Conservation (phyloP, 164 flowering plant genomes). For the Vitis rupestris region DNA sequence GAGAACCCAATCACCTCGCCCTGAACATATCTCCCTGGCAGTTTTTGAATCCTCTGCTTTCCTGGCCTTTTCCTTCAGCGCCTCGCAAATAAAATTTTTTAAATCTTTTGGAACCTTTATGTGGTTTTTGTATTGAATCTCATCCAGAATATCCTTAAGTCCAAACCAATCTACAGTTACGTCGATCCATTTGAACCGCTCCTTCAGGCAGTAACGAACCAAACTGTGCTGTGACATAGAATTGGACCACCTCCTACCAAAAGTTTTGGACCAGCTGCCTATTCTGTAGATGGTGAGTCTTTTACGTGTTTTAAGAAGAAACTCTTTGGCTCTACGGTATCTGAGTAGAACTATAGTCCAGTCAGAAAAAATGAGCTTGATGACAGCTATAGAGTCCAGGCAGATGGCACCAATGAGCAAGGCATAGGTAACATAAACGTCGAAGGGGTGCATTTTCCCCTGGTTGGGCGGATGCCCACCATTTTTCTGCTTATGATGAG, state of each 20-base stretch:
- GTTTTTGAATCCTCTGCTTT: conserved; percentile 19
- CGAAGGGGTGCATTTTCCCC: conserved; percentile 10
- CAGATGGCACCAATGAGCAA: conserved; percentile 41
- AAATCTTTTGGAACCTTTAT: conserved; percentile 8
- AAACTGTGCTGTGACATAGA: conserved; percentile 25
- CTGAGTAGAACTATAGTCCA: conserved; percentile 25
- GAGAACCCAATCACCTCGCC: conserved; percentile 24
- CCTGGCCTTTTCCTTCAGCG: conserved; percentile 23
- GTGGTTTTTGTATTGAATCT: conserved; percentile 5
- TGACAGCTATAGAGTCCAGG: conserved; percentile 31
- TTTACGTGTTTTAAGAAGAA: too few relatives aligned
- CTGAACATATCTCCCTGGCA: conserved; percentile 25
- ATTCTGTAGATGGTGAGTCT: neutral
- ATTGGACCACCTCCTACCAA: conserved; percentile 31
- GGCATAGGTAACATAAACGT: conserved; percentile 35
- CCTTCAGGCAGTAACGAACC: conserved; percentile 22
- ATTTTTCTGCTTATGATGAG: too few relatives aligned
- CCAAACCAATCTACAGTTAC: neutral
- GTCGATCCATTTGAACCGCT: neutral
- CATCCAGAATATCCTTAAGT: conserved; percentile 15
- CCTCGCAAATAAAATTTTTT: conserved; percentile 26
- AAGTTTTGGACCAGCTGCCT: neutral
- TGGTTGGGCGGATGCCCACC: neutral
- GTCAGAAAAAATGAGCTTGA: conserved; percentile 37
- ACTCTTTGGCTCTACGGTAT: neutral